Evolutionary conservation across 495 filamentous ascomycete genomes (phyloP).

Genomic region (Xylaria scruposa): DNA sequence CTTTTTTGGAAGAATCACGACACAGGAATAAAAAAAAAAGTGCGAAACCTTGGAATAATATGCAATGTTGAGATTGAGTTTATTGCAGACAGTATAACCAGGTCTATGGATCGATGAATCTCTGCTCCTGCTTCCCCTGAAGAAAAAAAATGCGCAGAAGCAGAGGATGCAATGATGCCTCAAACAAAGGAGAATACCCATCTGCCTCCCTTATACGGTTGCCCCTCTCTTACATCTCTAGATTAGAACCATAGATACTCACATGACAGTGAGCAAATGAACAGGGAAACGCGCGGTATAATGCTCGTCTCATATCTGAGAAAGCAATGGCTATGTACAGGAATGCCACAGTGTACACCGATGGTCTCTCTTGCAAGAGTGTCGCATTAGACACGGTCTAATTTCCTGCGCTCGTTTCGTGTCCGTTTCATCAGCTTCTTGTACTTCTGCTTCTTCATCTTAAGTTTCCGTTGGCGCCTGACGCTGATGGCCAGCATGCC

Average conservation of each 20-base stretch:
- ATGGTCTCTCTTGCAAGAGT: not conserved
- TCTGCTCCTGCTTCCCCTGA: not conserved
- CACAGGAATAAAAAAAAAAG: not conserved
- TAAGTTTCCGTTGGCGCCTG: slow-evolving; percentile 82
- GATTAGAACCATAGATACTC: slow-evolving; percentile 10
- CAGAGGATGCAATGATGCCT: slow-evolving; percentile 10
- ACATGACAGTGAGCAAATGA: not conserved
- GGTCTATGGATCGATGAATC: slow-evolving; percentile 19
- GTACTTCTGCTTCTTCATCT: slow-evolving; percentile 99
- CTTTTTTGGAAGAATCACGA: not conserved
- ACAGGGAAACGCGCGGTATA: not conserved
- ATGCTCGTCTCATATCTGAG: not conserved
- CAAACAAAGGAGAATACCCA: slow-evolving; percentile 18
- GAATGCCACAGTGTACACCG: not conserved
- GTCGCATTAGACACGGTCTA: slow-evolving; percentile 66
- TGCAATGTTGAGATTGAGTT: slow-evolving; percentile 28
- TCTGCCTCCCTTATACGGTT: slow-evolving; percentile 5
- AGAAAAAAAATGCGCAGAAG: not conserved
- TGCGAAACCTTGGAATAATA: not conserved
- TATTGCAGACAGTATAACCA: slow-evolving; percentile 5
- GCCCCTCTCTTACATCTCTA: not conserved
- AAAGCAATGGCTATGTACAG: slow-evolving; percentile 23
- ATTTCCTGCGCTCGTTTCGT: slow-evolving; percentile 83
- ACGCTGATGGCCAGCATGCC: slow-evolving; percentile 78
- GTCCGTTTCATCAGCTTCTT: slow-evolving; percentile 98